A percentile compares a stretch with the other conserved stretches of the same genome.
Conservation (phyloP, 2,329 filamentous ascomycete genomes). For the Alternaria sp. region DNA sequence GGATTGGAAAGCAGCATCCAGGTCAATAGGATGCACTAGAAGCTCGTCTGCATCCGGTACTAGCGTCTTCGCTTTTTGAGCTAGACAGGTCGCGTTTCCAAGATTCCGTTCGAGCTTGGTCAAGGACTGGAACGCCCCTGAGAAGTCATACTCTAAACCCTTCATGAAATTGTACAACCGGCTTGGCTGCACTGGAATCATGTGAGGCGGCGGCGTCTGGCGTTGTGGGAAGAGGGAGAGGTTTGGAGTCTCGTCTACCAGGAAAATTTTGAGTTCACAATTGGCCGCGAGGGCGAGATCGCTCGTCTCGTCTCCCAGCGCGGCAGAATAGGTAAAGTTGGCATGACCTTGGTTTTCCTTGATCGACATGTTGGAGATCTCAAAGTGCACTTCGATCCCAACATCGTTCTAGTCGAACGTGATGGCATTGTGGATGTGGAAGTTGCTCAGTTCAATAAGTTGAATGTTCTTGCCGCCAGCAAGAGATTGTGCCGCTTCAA, state of each 20-base stretch:
- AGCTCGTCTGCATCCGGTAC: background rate
- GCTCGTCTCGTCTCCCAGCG: constrained; percentile 1
- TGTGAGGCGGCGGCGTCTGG: background rate
- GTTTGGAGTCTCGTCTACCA: background rate
- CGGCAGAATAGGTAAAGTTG: constrained; percentile 4
- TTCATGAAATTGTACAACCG: constrained; percentile 4
- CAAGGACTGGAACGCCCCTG: constrained; percentile 1
- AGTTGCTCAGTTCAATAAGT: constrained; percentile 6
- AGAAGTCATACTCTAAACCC: constrained; percentile 2
- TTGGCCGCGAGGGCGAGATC: constrained; percentile 1
- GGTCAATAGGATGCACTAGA: background rate
- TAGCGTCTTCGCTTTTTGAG: background rate
- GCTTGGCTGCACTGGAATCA: constrained; percentile 1
- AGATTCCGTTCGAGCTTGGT: background rate
- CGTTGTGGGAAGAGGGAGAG: background rate
- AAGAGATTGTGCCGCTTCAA: constrained; percentile 2
- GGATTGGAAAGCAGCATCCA: constrained; percentile 7
- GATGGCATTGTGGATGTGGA: constrained; percentile 6
- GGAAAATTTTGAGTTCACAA: background rate
- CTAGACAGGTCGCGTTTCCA: background rate
- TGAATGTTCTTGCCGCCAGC: background rate
- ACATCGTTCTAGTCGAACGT: background rate
- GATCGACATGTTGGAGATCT: background rate
- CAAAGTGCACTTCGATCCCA: background rate
- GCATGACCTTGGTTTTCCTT: background rate